phyloP scores from a whole-genome alignment of 2,329 filamentous ascomycete species.

The Clonostachys rosea region DNA sequence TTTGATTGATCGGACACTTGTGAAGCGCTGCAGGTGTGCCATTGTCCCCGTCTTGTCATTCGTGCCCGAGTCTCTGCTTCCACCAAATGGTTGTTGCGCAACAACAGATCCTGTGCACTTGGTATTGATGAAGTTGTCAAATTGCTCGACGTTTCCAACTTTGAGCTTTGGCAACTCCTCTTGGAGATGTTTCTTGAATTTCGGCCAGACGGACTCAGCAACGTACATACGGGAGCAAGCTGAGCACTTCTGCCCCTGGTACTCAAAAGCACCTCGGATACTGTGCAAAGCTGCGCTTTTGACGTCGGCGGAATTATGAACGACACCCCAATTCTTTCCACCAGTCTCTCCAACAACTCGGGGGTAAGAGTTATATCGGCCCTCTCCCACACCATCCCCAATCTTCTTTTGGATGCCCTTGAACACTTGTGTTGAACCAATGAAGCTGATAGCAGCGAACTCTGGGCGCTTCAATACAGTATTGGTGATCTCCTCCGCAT shows the following conservation, averaged over 20 bases:
- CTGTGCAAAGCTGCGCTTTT: constrained; percentile 39
- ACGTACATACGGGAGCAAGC: constrained; percentile 50
- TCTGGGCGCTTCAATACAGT: constrained; percentile 20
- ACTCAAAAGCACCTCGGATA: constrained; percentile 43
- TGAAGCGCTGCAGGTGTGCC: constrained; percentile 43
- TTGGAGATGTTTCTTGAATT: constrained; percentile 6
- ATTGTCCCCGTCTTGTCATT: constrained; percentile 53
- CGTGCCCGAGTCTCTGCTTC: constrained; percentile 45
- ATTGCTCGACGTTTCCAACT: constrained; percentile 12
- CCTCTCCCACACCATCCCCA: constrained; percentile 12
- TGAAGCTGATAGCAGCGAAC: constrained; percentile 26
- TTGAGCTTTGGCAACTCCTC: constrained; percentile 21
- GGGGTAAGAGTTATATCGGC: constrained; percentile 27
- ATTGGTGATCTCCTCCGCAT: constrained; percentile 23
- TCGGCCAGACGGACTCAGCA: constrained; percentile 31
- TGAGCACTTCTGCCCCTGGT: constrained; percentile 47
- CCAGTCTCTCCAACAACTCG: constrained; percentile 43
- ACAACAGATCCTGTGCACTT: constrained; percentile 53
- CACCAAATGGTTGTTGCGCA: constrained; percentile 52
- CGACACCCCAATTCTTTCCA: constrained; percentile 48
- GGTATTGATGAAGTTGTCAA: constrained; percentile 41
- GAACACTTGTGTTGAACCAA: constrained; percentile 26
- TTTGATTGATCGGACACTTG: constrained; percentile 46
- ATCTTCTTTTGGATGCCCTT: constrained; percentile 16
- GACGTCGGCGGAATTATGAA: constrained; percentile 40